Conservation (phyloP, 1,284 basidiomycete genomes). For the Anthracocystis panici-leucophaei region DNA sequence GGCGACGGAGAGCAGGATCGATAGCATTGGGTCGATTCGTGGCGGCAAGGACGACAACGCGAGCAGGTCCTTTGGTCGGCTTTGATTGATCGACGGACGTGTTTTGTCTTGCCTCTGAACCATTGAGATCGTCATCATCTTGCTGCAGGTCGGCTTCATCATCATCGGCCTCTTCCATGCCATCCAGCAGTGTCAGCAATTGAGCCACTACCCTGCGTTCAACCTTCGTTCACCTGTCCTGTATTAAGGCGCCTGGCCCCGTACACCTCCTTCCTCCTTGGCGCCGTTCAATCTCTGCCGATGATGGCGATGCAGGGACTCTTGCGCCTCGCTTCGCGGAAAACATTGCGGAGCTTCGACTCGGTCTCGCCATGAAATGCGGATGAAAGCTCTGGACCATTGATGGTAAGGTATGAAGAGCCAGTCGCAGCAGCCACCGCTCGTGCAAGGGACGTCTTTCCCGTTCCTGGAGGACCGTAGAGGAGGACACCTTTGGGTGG, state of each 20-base stretch:
- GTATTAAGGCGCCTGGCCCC: slow-evolving; percentile 77
- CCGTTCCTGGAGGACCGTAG: slow-evolving; percentile 69
- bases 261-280: slow-evolving; percentile 86
- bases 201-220: slow-evolving; percentile 96
- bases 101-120: slow-evolving; percentile 40
- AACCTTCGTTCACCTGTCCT: slow-evolving; percentile 78
- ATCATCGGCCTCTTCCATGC: slow-evolving; percentile 73
- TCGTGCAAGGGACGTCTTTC: slow-evolving; percentile 68
- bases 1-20: slow-evolving; percentile 91
- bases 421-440: slow-evolving; percentile 62
- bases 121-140: slow-evolving; percentile 54
- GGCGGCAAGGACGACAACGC: slow-evolving; percentile 94
- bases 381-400: slow-evolving; percentile 92
- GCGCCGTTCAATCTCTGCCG: slow-evolving; percentile 97
- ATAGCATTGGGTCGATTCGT: slow-evolving; percentile 98
- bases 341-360: slow-evolving; percentile 86
- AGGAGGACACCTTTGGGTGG: slow-evolving; percentile 68
- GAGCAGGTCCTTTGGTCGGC: slow-evolving; percentile 55
- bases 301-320: slow-evolving; percentile 88
- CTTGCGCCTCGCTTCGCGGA: slow-evolving; percentile 82
- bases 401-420: slow-evolving; percentile 74
- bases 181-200: slow-evolving; percentile 92
- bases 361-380: slow-evolving; percentile 98
- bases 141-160: slow-evolving; percentile 46
- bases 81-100: slow-evolving; percentile 59